Conservation (phyloP, 768 basidiomycete genomes). For the Amanita phalloides region DNA sequence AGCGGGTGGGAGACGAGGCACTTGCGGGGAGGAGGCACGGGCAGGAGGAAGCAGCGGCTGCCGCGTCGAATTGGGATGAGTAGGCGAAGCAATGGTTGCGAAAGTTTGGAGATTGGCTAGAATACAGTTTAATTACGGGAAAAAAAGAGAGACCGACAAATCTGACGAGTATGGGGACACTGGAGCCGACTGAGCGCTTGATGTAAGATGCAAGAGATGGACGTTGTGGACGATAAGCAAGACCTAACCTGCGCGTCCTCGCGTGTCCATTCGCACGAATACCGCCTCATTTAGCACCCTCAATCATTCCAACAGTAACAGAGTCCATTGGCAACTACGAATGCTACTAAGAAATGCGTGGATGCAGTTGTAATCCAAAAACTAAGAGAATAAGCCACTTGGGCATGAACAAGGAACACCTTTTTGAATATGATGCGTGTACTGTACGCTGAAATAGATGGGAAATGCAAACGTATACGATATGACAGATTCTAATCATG, state of each 20-base stretch:
- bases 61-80: slow-evolving; percentile 44
- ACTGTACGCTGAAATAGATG: slow-evolving; percentile 1
- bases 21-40: slow-evolving; percentile 37
- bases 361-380: neutral
- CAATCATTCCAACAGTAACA: neutral
- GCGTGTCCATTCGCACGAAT: slow-evolving; percentile 12
- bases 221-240: slow-evolving; percentile 8
- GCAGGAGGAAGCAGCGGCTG: slow-evolving; percentile 35
- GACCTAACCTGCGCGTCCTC: slow-evolving; percentile 5
- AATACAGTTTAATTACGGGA: slow-evolving; percentile 2
- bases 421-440: neutral
- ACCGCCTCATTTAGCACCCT: slow-evolving; percentile 10
- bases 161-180: neutral
- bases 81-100: slow-evolving; percentile 61
- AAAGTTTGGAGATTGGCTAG: neutral
- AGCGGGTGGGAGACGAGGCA: slow-evolving; percentile 14
- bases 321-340: neutral
- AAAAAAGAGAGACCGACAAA: neutral
- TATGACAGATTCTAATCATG: neutral
- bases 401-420: neutral
- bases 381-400: neutral
- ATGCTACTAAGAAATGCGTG: neutral
- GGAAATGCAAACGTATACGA: neutral
- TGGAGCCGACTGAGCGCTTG: slow-evolving; percentile 1
- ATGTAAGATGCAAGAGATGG: neutral